A percentile compares a stretch with the other conserved stretches of the same genome.
Evolutionary conservation across 164 flowering plant species (phyloP).

Genomic region (Santalum album): DNA sequence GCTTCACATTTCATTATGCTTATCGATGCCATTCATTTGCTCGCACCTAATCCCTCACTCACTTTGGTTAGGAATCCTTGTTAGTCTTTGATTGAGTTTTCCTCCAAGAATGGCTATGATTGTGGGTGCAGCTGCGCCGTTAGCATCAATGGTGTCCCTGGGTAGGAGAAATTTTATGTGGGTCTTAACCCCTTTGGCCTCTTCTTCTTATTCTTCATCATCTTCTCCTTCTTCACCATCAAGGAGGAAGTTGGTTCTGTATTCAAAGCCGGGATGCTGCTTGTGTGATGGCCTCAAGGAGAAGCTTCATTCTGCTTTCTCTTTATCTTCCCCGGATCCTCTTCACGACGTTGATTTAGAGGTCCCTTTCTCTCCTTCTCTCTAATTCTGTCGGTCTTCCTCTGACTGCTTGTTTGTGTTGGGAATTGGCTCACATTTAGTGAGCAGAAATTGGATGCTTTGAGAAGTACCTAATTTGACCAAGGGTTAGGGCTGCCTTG

Average conservation of each 20-base stretch:
- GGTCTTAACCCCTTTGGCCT: neutral
- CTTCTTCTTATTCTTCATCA: conserved; percentile 18
- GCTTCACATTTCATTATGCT: too few relatives aligned
- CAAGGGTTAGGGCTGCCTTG: too few relatives aligned
- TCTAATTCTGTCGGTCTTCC: neutral
- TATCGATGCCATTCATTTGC: too few relatives aligned
- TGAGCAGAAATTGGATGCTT: too few relatives aligned
- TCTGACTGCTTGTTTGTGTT: neutral
- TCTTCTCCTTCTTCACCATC: conserved; percentile 7
- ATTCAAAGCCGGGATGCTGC: conserved; percentile 94
- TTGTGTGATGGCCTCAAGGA: conserved; percentile 98
- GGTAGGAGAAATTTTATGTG: too few relatives aligned
- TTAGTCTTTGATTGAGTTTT: too few relatives aligned
- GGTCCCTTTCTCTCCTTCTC: conserved; percentile 21
- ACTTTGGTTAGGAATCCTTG: too few relatives aligned
- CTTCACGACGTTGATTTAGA: conserved; percentile 63
- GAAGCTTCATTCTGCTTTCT: conserved; percentile 72
- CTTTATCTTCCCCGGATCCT: conserved; percentile 50
- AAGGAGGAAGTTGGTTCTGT: conserved; percentile 47
- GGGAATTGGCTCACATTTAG: neutral
- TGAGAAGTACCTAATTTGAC: too few relatives aligned
- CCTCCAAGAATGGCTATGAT: too few relatives aligned
- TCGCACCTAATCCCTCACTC: too few relatives aligned
- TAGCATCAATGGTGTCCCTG: too few relatives aligned
- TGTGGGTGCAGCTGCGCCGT: too few relatives aligned